Evolutionary conservation across 2,329 filamentous ascomycete species (phyloP).

Genomic region (Blastomyces silverae): DNA sequence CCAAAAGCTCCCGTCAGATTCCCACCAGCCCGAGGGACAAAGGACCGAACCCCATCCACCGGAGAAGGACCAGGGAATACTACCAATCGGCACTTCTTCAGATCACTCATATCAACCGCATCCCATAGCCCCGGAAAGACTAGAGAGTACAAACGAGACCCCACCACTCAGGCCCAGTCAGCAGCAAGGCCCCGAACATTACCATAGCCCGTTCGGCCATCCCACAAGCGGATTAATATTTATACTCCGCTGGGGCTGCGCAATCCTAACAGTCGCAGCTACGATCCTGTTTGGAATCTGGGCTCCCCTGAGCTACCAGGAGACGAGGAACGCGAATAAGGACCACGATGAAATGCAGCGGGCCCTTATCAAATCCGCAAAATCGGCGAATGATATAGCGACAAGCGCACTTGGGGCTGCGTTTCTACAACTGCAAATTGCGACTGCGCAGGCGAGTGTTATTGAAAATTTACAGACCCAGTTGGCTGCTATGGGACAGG

Average conservation of each 20-base stretch:
- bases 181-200: not conserved
- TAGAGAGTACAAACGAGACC: not conserved
- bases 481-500: slow-evolving; percentile 12
- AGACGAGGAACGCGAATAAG: slow-evolving; percentile 5
- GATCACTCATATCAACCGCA: not conserved
- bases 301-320: slow-evolving; percentile 11
- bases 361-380: not conserved
- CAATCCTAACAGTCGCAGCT: slow-evolving; percentile 12
- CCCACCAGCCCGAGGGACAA: not conserved
- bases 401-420: not conserved
- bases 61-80: not conserved
- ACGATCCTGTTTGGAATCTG: slow-evolving; percentile 12
- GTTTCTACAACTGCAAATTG: not conserved
- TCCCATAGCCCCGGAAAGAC: not conserved
- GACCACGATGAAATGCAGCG: slow-evolving; percentile 2
- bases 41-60: not conserved
- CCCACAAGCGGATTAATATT: slow-evolving; percentile 9
- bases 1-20: not conserved
- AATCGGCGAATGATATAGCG: slow-evolving; percentile 10
- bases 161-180: not conserved
- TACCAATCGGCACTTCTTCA: not conserved
- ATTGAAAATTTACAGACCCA: slow-evolving; percentile 8
- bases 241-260: slow-evolving; percentile 9
- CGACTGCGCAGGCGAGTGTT: slow-evolving; percentile 5
- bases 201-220: not conserved